Evolutionary conservation across 495 filamentous ascomycete species (phyloP), one percentile per base, ranked within the genome.

Genomic region (Talaromyces liani): DNA sequence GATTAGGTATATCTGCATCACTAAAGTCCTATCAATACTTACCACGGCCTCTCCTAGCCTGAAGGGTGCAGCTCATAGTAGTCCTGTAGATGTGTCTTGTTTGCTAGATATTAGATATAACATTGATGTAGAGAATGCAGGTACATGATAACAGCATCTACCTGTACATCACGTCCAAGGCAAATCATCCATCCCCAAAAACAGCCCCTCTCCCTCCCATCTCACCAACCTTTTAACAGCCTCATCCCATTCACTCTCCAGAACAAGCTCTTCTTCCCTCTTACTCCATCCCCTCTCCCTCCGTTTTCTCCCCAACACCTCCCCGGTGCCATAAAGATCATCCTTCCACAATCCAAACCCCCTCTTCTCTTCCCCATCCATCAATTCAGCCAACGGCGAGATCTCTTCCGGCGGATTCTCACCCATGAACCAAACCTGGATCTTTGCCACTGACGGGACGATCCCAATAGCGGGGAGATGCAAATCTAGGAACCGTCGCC

Each of bases 381-480:
- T 71, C 61, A 87, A 57, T 25, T 73, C 77, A 18, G 74, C 75
- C 47, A 76, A 64, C 16, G 84, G 71, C 34, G 79, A 81, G 20
- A 85, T 73, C 12, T 81, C 67, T 65, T 84, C 80, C 0, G 84
- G 87, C 2, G 90, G 90, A 67, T 93, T 87, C 34, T 92, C 84
- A 0, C 90, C 90, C 10, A 91, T 67, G 60, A 87, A 64, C 12
- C 24, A 56, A 6, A 55, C 61, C 6, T 14, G 25, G 9, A 39
- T 49, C 29, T 16, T 41, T 55, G 34, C 2, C 24, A 20, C 27
- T 22, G 24, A 31, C 16, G 39, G 20, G 5, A 29, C 18, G 20
- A 91, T 58, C 16, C 79, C 82, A n/a, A 92, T 74, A 16, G 89
- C 87, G 10, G 72, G 79, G 56, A 88, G 85, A 72, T 95, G 91